These are phyloP conservation scores for Schoenoplectus tabernaemontani DNA, from an alignment of 202 grass and related monocot species.

Conservation along the genomic window DNA sequence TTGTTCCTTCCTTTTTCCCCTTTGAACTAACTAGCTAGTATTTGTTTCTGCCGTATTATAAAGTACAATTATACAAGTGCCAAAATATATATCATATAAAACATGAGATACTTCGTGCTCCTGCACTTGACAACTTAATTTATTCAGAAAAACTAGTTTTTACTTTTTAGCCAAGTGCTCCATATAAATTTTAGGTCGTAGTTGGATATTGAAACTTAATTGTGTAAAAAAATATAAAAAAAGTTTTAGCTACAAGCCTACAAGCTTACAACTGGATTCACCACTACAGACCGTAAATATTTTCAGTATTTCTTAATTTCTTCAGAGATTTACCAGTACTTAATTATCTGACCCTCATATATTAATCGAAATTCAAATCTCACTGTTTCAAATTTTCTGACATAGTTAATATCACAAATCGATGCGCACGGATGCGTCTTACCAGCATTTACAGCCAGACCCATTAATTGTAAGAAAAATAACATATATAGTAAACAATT, in stretches of 20 bases:
- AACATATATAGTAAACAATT: not conserved
- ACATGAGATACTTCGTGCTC: too few species aligned
- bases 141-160: too few species aligned
- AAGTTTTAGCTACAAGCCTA: not conserved
- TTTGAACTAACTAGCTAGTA: not conserved
- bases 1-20: not conserved
- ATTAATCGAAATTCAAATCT: not conserved
- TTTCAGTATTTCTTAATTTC: not conserved
- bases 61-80: too few species aligned
- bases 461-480: not conserved
- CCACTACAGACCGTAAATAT: not conserved
- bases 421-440: conserved; percentile 15
- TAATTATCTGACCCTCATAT: not conserved
- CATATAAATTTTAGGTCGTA: too few species aligned
- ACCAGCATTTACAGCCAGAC: not conserved
- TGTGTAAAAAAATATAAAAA: too few species aligned
- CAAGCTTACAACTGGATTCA: too few species aligned
- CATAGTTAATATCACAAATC: not conserved
- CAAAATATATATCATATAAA: too few species aligned
- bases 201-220: too few species aligned
- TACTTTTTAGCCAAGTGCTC: too few species aligned
- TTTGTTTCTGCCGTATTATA: not conserved
- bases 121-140: too few species aligned
- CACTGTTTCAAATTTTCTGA: not conserved
- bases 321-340: not conserved